Conservation (phyloP, 495 filamentous ascomycete species). For the Neurospora intermedia region DNA sequence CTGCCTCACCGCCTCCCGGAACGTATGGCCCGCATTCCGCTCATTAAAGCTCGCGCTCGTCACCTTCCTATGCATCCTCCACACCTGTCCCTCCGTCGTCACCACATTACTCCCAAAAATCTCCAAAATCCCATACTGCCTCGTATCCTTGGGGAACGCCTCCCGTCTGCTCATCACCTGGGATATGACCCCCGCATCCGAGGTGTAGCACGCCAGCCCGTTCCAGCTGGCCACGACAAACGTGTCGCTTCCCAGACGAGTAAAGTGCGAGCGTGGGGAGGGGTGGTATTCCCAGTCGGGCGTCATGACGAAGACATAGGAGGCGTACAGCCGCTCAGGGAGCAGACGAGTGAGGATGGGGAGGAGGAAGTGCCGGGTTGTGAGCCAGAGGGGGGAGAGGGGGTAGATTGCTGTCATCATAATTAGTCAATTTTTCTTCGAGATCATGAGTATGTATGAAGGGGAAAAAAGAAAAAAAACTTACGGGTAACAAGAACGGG, state of each 20-base stretch:
- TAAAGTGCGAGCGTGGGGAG: constrained; percentile 25
- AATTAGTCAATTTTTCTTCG: no score
- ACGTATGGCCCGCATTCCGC: constrained; percentile 58
- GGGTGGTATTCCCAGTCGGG: constrained; percentile 26
- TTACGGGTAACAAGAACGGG: constrained; percentile 25
- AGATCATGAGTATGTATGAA: no score
- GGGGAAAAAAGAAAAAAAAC: no score
- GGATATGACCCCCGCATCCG: constrained; percentile 47
- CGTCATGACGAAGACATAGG: constrained; percentile 10
- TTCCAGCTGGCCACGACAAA: constrained; percentile 47
- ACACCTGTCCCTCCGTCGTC: constrained; percentile 49
- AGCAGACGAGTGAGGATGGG: constrained; percentile 40
- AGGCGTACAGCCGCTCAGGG: constrained; percentile 32
- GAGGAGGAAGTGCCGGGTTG: constrained; percentile 35
- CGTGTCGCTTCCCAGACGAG: constrained; percentile 25
- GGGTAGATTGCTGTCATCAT: constrained; percentile 25
- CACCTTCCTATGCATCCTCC: constrained; percentile 59
- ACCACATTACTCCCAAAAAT: constrained; percentile 58
- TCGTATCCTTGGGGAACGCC: constrained; percentile 56
- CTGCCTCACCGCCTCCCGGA: constrained; percentile 48
- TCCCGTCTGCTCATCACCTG: constrained; percentile 50
- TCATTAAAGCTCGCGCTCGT: constrained; percentile 60
- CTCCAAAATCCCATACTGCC: constrained; percentile 44
- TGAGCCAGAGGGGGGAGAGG: constrained; percentile 38
- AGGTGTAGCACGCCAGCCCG: constrained; percentile 35